Base-by-base conservation (phyloP, 2,329 filamentous ascomycete species). In the Graphilbum ipis-grandicollis region DNA sequence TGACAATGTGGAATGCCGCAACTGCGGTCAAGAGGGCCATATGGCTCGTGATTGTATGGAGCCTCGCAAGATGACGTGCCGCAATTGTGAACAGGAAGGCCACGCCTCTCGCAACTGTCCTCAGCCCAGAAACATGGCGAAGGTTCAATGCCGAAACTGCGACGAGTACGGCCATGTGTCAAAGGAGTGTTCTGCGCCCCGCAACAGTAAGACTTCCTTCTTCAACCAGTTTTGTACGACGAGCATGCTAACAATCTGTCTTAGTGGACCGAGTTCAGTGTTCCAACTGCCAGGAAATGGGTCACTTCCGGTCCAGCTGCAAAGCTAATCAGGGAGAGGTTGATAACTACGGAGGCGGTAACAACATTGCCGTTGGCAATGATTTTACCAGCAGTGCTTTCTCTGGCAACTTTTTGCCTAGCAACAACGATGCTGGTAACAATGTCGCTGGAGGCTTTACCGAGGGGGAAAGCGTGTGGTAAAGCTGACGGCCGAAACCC, bases 11-110 rank as follows among this genome's bases (percentile, higher is more conserved):
- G 72, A 79, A 50, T 81, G 75, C 51, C 70, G 63, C 47, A 80
- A 79, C 55, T 80, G 76, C 45, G 73, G 72, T 17, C 53, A 67
- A 30, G 68, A 73, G 36, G 75, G 73, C 5, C 75, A 80, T 43
- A 58, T 62, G 31, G 53, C 71, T 38, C 65, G 63, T 28, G 76
- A 82, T 33, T 82, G 71, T 49, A 64, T 71, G 0, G 57, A 62
- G 50, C 56, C 58, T 31, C 56, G 49, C 44, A 58, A 58, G 48
- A 52, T 53, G 47, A 47, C 45, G n/a, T 83, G 77, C 56, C 68
- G 67, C 43, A 58, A 68, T 52, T 80, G 76, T 43, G 59, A 68
- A 14, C 62, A 70, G 43, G 59, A 62, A 40, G 75, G 75, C 3
- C 75, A 80, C 42, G 56, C 61, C 22, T 52, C 71, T 38, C 65